Conservation (phyloP, 2,329 filamentous ascomycete species). For the Talaromyces islandicus region DNA sequence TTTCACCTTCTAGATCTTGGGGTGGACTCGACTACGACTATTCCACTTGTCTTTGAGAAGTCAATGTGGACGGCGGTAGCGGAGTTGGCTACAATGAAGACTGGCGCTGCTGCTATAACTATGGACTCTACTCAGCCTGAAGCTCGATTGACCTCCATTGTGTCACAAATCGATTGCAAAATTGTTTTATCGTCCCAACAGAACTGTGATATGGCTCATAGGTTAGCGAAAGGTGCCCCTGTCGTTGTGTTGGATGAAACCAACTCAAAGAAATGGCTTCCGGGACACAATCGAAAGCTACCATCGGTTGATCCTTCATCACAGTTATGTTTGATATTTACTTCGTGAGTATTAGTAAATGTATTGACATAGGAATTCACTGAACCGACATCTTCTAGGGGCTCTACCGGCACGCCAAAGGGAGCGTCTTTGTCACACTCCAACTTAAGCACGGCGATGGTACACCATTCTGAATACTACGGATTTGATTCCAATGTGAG, state of each 20-base stretch:
- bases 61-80: constrained; percentile 11
- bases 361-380: neutral
- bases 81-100: constrained; percentile 2
- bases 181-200: neutral
- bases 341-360: neutral
- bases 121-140: constrained; percentile 7
- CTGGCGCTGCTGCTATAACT: constrained; percentile 1
- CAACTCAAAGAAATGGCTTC: neutral
- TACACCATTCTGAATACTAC: constrained; percentile 55
- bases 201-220: neutral
- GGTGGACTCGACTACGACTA: neutral
- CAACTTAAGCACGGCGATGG: constrained; percentile 52
- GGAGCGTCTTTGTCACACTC: constrained; percentile 59
- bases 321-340: constrained; percentile 5
- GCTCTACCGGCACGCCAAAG: constrained; percentile 41
- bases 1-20: neutral
- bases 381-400: neutral
- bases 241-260: neutral
- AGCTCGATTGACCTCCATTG: neutral
- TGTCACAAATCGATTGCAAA: neutral
- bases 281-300: neutral
- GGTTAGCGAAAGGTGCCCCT: neutral
- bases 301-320: constrained; percentile 4
- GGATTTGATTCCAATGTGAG: constrained; percentile 56
- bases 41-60: constrained; percentile 13